phyloP scores from a whole-genome alignment of 2,329 filamentous ascomycete species.

The Fusarium pseudograminearum region DNA sequence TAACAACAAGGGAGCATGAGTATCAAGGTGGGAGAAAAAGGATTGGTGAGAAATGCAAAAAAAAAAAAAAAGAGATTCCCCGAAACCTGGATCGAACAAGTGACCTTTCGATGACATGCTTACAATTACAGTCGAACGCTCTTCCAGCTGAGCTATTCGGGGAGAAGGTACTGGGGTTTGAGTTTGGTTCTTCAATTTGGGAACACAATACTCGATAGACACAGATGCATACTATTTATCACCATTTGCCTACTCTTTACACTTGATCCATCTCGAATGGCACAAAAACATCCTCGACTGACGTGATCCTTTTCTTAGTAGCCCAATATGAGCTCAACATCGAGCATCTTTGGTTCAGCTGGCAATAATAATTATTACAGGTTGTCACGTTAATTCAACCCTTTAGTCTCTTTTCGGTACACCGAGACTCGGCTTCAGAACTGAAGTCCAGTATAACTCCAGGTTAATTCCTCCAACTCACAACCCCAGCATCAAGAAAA shows the following conservation, averaged over 20 bases:
- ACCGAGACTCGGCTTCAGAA: conserved; percentile 4
- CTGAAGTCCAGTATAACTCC: neutral
- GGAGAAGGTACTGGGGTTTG: conserved; percentile 22
- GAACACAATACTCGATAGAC: accelerated
- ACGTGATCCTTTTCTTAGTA: neutral
- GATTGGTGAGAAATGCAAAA: neutral
- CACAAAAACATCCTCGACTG: neutral
- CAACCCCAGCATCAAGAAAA: neutral
- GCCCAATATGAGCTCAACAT: neutral
- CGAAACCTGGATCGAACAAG: conserved; percentile 44
- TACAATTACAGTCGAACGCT: conserved; percentile 41
- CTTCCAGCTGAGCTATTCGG: conserved; percentile 44
- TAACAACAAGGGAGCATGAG: neutral
- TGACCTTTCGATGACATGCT: conserved; percentile 39
- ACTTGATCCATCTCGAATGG: neutral
- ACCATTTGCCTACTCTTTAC: too few relatives aligned
- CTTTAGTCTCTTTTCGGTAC: neutral
- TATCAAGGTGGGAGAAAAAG: neutral
- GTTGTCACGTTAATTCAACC: neutral
- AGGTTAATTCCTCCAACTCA: neutral
- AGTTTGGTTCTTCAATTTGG: neutral
- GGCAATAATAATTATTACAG: accelerated
- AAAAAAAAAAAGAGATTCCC: too few relatives aligned
- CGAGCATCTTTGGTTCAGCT: accelerated
- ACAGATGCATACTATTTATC: accelerated